Percentiles rank a stretch among this genome's conserved stretches.
Conservation (phyloP, 2,329 filamentous ascomycete genomes). For the Diaporthe vexans region DNA sequence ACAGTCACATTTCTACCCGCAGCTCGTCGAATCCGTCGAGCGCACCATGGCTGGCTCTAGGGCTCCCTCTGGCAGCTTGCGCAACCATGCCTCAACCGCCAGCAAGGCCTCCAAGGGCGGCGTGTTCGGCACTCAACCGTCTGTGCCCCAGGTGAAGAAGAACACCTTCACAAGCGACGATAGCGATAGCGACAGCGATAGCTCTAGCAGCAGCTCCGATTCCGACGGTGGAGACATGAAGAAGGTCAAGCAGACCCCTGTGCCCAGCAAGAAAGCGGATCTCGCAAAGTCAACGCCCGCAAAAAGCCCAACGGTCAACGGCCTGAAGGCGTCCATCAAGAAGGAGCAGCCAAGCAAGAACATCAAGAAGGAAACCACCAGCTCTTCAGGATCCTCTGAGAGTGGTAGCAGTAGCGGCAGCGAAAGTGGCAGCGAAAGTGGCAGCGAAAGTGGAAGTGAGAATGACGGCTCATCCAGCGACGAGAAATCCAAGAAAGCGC, state of each 20-base stretch:
- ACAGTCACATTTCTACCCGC: slow-evolving; percentile 22
- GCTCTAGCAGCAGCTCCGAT: slow-evolving; percentile 50
- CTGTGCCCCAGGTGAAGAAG: slow-evolving; percentile 51
- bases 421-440: background rate
- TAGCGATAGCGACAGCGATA: slow-evolving; percentile 44
- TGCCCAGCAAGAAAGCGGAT: slow-evolving; percentile 36
- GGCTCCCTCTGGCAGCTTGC: slow-evolving; percentile 36
- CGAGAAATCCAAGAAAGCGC: slow-evolving; percentile 44
- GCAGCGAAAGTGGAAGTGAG: slow-evolving; percentile 30
- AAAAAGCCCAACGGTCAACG: slow-evolving; percentile 40
- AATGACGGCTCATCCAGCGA: slow-evolving; percentile 38
- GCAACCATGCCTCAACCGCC: slow-evolving; percentile 41
- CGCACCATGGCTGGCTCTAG: slow-evolving; percentile 39
- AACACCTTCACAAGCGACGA: slow-evolving; percentile 47
- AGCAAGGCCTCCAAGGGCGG: slow-evolving; percentile 26
- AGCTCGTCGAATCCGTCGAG: background rate
- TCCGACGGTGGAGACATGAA: slow-evolving; percentile 51
- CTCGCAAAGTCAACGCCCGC: slow-evolving; percentile 31
- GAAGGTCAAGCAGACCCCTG: slow-evolving; percentile 48
- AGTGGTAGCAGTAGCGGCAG: slow-evolving; percentile 8
- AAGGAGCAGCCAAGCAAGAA: slow-evolving; percentile 34
- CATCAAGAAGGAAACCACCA: slow-evolving; percentile 43
- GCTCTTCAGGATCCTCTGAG: slow-evolving; percentile 37
- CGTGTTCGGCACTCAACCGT: slow-evolving; percentile 39
- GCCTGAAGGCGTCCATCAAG: slow-evolving; percentile 34